Conservation (phyloP, 352 stramenopile species). For the Phytopythium helicoides region DNA sequence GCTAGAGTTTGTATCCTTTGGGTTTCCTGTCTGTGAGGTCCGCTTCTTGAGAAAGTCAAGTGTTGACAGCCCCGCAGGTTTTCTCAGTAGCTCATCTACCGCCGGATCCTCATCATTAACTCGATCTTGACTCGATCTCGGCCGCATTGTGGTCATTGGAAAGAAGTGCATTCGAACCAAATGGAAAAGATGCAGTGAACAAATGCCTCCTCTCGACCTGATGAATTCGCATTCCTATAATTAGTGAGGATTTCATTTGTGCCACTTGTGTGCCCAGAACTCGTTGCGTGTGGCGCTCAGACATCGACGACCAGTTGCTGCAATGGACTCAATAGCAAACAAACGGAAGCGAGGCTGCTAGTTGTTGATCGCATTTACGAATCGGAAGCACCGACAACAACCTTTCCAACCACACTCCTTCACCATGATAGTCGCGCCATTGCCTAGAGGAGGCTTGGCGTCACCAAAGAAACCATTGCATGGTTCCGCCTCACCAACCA, state of each 20-base stretch:
- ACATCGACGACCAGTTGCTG: too few species aligned
- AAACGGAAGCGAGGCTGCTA: neutral
- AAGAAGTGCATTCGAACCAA: too few species aligned
- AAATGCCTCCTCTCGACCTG: too few species aligned
- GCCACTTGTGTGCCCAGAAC: too few species aligned
- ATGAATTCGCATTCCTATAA: too few species aligned
- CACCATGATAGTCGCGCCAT: constrained; percentile 6
- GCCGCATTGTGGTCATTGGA: neutral
- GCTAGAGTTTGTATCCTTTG: neutral
- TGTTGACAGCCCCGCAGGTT: constrained; percentile 42
- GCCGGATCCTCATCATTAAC: too few species aligned
- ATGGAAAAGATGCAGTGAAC: too few species aligned
- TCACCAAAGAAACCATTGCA: constrained; percentile 48
- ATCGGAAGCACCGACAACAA: neutral
- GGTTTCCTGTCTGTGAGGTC: constrained; percentile 8
- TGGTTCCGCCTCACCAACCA: constrained; percentile 49
- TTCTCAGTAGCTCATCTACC: constrained; percentile 22
- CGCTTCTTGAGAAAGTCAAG: constrained; percentile 57
- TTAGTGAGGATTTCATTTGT: too few species aligned
- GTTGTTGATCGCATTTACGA: neutral
- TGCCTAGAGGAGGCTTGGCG: constrained; percentile 12
- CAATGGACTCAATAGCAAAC: too few species aligned
- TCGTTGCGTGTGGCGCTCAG: too few species aligned
- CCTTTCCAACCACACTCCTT: neutral
- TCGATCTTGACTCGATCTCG: neutral